Evolutionary conservation across 192 early-diverging fungal species (phyloP).

Genomic region (Backusella australiensis): DNA sequence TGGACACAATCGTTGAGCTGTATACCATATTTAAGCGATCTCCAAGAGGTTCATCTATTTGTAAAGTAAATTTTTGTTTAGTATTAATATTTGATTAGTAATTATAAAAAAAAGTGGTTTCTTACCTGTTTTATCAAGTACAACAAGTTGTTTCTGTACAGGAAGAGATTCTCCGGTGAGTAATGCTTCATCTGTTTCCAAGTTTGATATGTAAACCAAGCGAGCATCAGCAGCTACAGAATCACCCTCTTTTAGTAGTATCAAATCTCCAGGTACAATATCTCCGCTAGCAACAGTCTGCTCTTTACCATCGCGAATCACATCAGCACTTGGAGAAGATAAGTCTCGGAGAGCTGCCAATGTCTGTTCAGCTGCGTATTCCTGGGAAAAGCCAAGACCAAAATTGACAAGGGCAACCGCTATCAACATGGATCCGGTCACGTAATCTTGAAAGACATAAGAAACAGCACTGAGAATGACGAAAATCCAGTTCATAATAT

Average conservation of each 20-base stretch:
- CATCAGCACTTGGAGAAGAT: constrained; percentile 80
- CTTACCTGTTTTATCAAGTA: constrained; percentile 15
- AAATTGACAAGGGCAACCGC: constrained; percentile 83
- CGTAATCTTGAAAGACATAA: constrained; percentile 61
- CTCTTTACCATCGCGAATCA: constrained; percentile 82
- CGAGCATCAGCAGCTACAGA: constrained; percentile 91
- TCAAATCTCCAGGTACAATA: constrained; percentile 85
- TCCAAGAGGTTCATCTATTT: constrained; percentile 68
- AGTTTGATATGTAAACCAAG: constrained; percentile 77
- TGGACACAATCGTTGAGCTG: constrained; percentile 84
- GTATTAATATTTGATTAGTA: not conserved
- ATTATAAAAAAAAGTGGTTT: not conserved
- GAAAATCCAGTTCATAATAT: constrained; percentile 62
- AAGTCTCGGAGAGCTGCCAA: constrained; percentile 87
- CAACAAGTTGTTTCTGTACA: constrained; percentile 59
- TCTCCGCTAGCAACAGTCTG: constrained; percentile 67
- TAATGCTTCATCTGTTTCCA: constrained; percentile 90
- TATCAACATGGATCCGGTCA: constrained; percentile 69
- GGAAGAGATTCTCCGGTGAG: constrained; percentile 92
- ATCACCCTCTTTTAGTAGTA: constrained; percentile 91
- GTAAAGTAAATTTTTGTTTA: not conserved
- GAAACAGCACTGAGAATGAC: constrained; percentile 42
- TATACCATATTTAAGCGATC: constrained; percentile 93
- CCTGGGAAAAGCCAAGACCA: constrained; percentile 89
- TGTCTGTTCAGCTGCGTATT: constrained; percentile 92